Evolutionary conservation across 345 rosid species (phyloP), one percentile per base, ranked within the genome.

Genomic region (Gynandropsis gynandra): DNA sequence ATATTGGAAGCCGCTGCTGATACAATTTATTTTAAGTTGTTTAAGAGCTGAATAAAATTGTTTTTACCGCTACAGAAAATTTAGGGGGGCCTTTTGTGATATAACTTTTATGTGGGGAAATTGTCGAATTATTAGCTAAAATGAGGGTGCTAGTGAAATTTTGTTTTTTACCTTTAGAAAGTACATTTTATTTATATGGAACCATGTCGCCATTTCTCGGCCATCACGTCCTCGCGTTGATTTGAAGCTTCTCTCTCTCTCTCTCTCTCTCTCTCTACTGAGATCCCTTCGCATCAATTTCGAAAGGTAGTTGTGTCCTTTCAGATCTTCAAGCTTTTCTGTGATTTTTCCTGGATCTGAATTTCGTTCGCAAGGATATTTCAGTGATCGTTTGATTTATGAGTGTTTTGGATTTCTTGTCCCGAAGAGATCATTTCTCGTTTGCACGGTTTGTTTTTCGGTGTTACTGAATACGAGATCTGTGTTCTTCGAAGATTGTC

Each of bases 181-280:
- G 29, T 24, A 24, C 29, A 24, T 24, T 24, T 24, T 24, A 24
- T 24, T 2, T 24, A 5, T 2, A 24, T 24, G 29, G 29, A 24
- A 5, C 29, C 29, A 24, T 24, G 29, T 24, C 5, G 29, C 29
- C 29, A 24, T 24, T 2, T 5, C 5, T 43, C 10, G 11, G 47
- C 7, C 29, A 43, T n/a, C 47, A 16, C 47, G 47, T 42, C 17
- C 46, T 12, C 59, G 69, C 75, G 67, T 76, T 63, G 69, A 40
- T 50, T 17, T 36, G 5, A 68, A 68, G 67, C 52, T 58, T 53
- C 50, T 5, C 44, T 57, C 61, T 58, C 50, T 8, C 40, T 51
- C 21, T 35, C 32, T 9, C 63, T 24, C 54, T 40, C 16, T 40
- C 18, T 24, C 33, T 45, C 44, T 51, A n/a, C 29, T 5, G 24